Evolutionary conservation across 2,329 filamentous ascomycete genomes (phyloP).

Genomic region (Diaporthe sp.): DNA sequence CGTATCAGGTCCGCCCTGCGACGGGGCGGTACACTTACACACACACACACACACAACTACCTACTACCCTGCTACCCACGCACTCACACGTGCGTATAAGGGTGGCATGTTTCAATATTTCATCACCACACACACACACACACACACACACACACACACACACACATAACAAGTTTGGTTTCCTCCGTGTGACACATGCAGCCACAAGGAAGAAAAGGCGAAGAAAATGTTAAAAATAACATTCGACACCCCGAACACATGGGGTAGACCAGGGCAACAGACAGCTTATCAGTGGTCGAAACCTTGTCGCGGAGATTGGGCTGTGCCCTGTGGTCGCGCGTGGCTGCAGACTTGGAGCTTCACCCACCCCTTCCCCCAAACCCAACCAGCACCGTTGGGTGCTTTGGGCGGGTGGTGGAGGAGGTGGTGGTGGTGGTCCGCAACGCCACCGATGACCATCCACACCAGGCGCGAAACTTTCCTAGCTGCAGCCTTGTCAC

Average conservation of each 20-base stretch:
- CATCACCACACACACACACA: constrained; percentile 1
- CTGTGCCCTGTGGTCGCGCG: not conserved
- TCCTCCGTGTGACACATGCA: constrained; percentile 7
- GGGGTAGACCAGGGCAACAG: not conserved
- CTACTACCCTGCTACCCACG: not conserved
- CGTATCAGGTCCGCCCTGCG: constrained; percentile 21
- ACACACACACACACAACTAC: not conserved
- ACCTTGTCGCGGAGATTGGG: constrained; percentile 1
- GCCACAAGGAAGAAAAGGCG: not conserved
- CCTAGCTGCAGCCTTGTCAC: constrained; percentile 24
- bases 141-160: too few relatives aligned
- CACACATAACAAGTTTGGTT: not conserved
- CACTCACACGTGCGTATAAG: not conserved
- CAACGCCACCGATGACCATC: not conserved
- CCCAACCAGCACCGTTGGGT: not conserved
- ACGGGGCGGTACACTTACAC: constrained; percentile 8
- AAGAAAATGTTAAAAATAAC: constrained; percentile 17
- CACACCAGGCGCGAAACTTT: constrained; percentile 9
- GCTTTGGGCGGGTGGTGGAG: too few relatives aligned
- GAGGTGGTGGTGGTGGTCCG: too few relatives aligned
- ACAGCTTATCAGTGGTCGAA: not conserved
- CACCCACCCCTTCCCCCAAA: not conserved
- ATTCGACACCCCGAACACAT: constrained; percentile 1
- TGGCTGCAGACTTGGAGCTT: too few relatives aligned
- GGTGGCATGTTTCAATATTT: constrained; percentile 26